Evolutionary conservation across 345 rosid genomes (phyloP), one percentile per base, ranked within the genome.

Genomic region (Excoecaria cochinchinensis): DNA sequence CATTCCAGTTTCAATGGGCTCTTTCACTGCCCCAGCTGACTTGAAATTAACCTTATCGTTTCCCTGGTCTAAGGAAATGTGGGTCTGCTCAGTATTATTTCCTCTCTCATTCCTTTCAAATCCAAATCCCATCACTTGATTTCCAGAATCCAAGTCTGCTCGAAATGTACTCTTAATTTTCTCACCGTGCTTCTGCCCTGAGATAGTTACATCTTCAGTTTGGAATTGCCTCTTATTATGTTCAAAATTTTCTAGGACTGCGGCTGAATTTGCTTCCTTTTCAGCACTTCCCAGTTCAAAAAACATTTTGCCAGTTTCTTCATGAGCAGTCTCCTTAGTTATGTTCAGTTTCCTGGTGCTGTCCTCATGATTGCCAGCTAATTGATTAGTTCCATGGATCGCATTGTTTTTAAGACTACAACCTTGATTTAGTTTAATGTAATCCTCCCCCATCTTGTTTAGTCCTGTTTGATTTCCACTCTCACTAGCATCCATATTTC

Each of bases 11-110:
- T 82, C 86, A 73, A 62, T 72, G 9, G 77, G 78, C 64, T 83
- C 87, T 65, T 81, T 77, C 74, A 56, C 77, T 12, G 10, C 70
- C 76, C 73, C 81, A 67, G 83, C 73, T 58, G 95, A 80, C 53
- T 68, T 66, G 62, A 80, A 74, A 74, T 76, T 82, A 55, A 84
- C 87, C 81, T 53, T 48, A 56, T 74, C 81, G 58, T 78, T 81
- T 80, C 77, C 85, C 73, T 73, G 83, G 78, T 82, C 77, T 57
- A 63, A 60, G 61, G 78, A 65, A 64, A 60, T 70, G 44, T 71
- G 65, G 47, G 77, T 36, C 68, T 77, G 87, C 67, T 74, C 70
- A 72, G 8, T 51, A 68, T 76, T 74, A 62, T 74, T 81, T 61
- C 77, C 80, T 36, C 76, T 69, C 73, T 79, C 89, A 40, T 73